Evolutionary conservation across 2,329 filamentous ascomycete genomes (phyloP), one percentile per base, ranked within the genome.

Genomic region (Fusarium sp.): DNA sequence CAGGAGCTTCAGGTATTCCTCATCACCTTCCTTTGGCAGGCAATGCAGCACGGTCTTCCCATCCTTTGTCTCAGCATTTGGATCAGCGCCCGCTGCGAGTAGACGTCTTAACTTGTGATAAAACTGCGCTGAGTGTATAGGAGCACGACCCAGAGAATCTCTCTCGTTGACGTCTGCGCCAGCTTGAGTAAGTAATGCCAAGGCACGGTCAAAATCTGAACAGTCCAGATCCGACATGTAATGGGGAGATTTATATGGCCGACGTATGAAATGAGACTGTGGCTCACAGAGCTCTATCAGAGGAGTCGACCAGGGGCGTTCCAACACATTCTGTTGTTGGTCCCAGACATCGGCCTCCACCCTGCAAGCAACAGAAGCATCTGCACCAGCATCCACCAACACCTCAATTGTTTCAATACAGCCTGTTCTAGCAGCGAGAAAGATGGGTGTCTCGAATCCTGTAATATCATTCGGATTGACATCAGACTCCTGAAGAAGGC

Each of bases 381-480:
- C 72, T 10, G 80, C 81, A 5, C 80, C 80, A 33, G 78, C 74
- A 17, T 77, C 57, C 4, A 83, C 57, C 31, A 83, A 64, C 2
- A 72, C 47, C 12, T 62, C 52, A 2, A 81, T 62, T 7, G 76
- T 62, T 4, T 65, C 63, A 6, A 70, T 20, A 27, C 77, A 50
- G 20, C 5, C 7, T 6, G 1, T 15, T 0, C 58, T 38, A 6
- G 68, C 70, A 4, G 72, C 73, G 15, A 68, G 49, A 22, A 70
- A 75, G 3, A 82, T 60, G 8, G 76, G 56, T 4, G 78, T 79
- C 12, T 76, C 38, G 3, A 71, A 70, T 1, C 25, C 25, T 3
- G 73, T 41, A 18, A 49, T 74, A 25, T 71, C 69, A 36, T 83
- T 81, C 15, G 81, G 65, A 54, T 83, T 70, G 11, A 81, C 65